Conservation (phyloP, 2,329 filamentous ascomycete species). For the Ophiostoma montium region DNA sequence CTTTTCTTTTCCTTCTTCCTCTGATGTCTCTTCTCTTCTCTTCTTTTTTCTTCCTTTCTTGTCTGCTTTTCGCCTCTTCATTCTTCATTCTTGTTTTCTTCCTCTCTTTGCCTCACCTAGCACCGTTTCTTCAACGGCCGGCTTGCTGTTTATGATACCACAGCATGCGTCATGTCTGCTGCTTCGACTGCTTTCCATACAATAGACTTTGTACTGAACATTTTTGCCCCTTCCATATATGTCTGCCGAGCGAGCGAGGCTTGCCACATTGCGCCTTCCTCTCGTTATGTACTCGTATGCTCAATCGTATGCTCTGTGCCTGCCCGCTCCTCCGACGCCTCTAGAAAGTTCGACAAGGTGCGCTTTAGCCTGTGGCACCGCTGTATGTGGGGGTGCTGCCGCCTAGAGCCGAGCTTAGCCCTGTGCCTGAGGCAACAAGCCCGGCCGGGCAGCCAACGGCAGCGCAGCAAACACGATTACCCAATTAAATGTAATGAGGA, state of each 20-base stretch:
- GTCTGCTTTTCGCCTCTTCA: not conserved
- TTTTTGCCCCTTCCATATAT: not conserved
- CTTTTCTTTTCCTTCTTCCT: not conserved
- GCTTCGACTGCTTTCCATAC: not conserved
- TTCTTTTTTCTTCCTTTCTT: not conserved
- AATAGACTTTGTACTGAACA: not conserved
- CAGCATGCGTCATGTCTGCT: not conserved
- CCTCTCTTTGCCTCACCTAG: not conserved
- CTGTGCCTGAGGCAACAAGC: slow-evolving; percentile 7
- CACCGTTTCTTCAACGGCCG: not conserved
- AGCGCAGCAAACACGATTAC: slow-evolving; percentile 7
- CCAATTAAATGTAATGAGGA: slow-evolving; percentile 4
- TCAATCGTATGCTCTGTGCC: not conserved
- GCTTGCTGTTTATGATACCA: slow-evolving; percentile 5
- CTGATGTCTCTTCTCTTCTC: not conserved
- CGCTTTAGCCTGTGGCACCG: not conserved
- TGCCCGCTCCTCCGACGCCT: slow-evolving; percentile 1
- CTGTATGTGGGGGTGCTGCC: not conserved
- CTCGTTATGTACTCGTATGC: not conserved
- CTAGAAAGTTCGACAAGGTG: slow-evolving; percentile 7
- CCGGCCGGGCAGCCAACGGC: slow-evolving; percentile 6
- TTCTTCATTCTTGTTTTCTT: not conserved
- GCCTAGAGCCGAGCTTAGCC: slow-evolving; percentile 7
- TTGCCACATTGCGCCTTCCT: not conserved
- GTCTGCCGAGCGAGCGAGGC: not conserved